Evolutionary conservation across 306 rosid genomes (phyloP), one percentile per base, ranked within the genome.

Genomic region (Abrus pulchellus): DNA sequence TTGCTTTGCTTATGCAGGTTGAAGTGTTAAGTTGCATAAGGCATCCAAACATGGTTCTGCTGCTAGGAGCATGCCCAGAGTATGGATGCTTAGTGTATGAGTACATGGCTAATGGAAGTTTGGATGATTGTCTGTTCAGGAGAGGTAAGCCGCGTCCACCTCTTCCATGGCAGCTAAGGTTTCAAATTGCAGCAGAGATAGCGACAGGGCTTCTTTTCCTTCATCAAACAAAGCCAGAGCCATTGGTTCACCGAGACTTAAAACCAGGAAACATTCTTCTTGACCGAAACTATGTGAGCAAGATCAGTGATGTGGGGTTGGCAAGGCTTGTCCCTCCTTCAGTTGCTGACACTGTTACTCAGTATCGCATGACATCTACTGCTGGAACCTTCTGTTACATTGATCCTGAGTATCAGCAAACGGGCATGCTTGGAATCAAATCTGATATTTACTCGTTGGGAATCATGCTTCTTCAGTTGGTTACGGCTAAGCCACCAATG

Each of bases 41-140:
- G 57, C 99, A 94, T 86, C 99, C 99, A 65, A 94, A 94, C 90
- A 94, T 94, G 99, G 99, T 94, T 64, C 94, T 94, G 32, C 94
- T 94, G 5, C 87, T 94, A 0, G 98, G 98, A 77, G 97, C 98
- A 38, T 94, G 98, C 49, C 97, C 98, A 0, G 95, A 94, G 68
- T 90, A 80, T 43, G 98, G 97, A 4, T 92, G 98, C 72, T 84
- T 94, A 8, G 97, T 94, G 30, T 94, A 94, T 20, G 98, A 94
- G 83, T 85, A 87, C 90, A 91, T 94, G 98, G 90, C 90, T 1
- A 89, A 91, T 13, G 98, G 98, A 59, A 94, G 98, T 84, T 86
- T 94, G 89, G 98, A 94, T 7, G 98, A 94, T 62, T 84, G 99
- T 50, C 92, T 94, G 54, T 91, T 91, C 65, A 53, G 90, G 29